Evolutionary conservation across 129 eudicot genomes (phyloP), one percentile per base, ranked within the genome.

Genomic region (Chrysanthemum lavandulifolium): DNA sequence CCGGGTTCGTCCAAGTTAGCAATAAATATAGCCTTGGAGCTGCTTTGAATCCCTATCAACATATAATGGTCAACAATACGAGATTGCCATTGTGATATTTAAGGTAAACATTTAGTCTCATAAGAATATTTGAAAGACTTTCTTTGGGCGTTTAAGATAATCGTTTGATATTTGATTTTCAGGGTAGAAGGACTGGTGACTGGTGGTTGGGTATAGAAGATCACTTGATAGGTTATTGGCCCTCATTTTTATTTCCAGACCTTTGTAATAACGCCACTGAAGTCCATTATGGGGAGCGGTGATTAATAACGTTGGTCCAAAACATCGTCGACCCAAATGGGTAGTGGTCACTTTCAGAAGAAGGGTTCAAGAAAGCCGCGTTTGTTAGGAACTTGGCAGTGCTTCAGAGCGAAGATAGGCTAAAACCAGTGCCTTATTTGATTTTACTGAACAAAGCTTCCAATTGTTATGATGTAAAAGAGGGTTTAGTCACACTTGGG

Each of bases 291-390:
- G 47, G 66, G 43, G 65, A 61, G 12, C 21, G 45, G 67, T 61
- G 40, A 10, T 23, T 27, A 6, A 4, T 27, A 6, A 61, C 5
- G 19, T 2, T 5, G 16, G 9, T 19, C 7, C 1, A 6, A 1
- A 1, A 12, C 79, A 76, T 16, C 61, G 9, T 6, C 80, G 9
- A 47, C 80, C 13, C 67, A 68, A 13, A 76, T 76, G 80, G 80
- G 80, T 16, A 76, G 80, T 54, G 74, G 79, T 6, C 72, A 55
- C 62, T 75, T 66, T 49, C 74, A 13, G 14, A 23, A 19, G 80
- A 67, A 76, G 80, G 80, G 68, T 56, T 21, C n/a, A 53, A 25
- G 27, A 76, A 56, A 27, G 40, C 68, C 5, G 43, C 61, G 12
- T 57, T 43, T 12, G 6, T 67, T 15, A 67, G 40, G 49, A 57